Evolutionary conservation across 169 alveolate genomes (phyloP).

Genomic region (Besnoitia besnoiti): DNA sequence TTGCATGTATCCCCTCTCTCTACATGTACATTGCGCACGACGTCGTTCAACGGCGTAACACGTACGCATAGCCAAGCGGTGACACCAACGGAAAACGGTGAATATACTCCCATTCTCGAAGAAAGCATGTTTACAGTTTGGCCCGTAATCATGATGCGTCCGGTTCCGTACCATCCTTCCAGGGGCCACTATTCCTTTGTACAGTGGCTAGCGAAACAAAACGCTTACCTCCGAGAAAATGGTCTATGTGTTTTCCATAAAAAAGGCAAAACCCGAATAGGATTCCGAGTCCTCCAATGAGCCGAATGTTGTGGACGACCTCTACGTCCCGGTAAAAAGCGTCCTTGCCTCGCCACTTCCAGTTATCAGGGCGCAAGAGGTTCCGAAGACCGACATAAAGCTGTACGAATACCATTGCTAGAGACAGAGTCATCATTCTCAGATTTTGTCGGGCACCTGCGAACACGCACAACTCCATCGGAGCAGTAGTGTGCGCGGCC

Average conservation of each 20-base stretch:
- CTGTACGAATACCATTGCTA: slow-evolving; percentile 26
- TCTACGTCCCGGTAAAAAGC: slow-evolving; percentile 35
- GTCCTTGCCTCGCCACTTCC: slow-evolving; percentile 22
- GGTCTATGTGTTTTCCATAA: slow-evolving; percentile 29
- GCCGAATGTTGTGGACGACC: slow-evolving; percentile 24
- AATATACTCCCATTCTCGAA: too few species aligned
- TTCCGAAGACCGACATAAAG: background rate
- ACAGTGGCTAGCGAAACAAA: background rate
- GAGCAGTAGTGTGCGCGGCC: too few species aligned
- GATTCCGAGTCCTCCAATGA: slow-evolving; percentile 8
- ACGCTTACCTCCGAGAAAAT: slow-evolving; percentile 18
- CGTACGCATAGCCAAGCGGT: too few species aligned
- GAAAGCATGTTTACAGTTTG: too few species aligned
- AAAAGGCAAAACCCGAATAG: slow-evolving; percentile 34
- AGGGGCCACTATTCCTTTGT: too few species aligned
- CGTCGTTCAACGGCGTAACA: too few species aligned
- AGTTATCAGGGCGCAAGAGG: slow-evolving; percentile 12
- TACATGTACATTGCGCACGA: too few species aligned
- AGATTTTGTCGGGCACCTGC: slow-evolving; percentile 41
- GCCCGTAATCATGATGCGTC: too few species aligned
- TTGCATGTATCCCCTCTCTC: too few species aligned
- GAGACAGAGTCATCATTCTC: slow-evolving; percentile 41
- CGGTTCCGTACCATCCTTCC: too few species aligned
- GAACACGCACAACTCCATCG: too few species aligned
- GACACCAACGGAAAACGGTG: too few species aligned